Conservation (phyloP, 805 yeast species). For the Candida sithepensis region DNA sequence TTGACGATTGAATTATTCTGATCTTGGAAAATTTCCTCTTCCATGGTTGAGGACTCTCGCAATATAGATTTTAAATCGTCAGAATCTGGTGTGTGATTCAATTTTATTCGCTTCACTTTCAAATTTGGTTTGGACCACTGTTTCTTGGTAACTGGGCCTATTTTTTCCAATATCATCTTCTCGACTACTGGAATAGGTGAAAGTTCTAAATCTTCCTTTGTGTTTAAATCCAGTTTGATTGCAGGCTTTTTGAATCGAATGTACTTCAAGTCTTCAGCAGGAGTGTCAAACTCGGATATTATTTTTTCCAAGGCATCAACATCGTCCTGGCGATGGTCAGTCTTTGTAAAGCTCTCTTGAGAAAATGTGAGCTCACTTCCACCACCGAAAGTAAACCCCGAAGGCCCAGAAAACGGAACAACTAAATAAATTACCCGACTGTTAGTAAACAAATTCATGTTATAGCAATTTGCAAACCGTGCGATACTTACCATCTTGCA, state of each 20-base stretch:
- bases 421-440: constrained; percentile 6
- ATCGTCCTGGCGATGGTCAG: not conserved
- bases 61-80: not conserved
- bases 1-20: not conserved
- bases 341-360: not conserved
- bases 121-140: constrained; percentile 25
- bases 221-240: constrained; percentile 5
- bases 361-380: constrained; percentile 3
- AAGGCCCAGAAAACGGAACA: constrained; percentile 28
- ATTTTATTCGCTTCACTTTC: constrained; percentile 27
- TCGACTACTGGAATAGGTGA: constrained; percentile 10
- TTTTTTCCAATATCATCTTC: constrained; percentile 8
- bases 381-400: constrained; percentile 14
- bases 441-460: too few relatives aligned
- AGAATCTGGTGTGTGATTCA: constrained; percentile 9
- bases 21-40: not conserved
- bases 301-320: constrained; percentile 30
- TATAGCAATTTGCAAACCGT: too few relatives aligned
- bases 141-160: constrained; percentile 11
- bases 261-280: constrained; percentile 17
- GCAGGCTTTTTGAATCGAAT: constrained; percentile 36
- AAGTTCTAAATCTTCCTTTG: not conserved
- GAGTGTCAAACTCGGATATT: constrained; percentile 11
- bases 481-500: constrained; percentile 35
- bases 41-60: not conserved